Evolutionary conservation across 495 filamentous ascomycete species (phyloP).

Genomic region (Aspergillus sclerotioniger): DNA sequence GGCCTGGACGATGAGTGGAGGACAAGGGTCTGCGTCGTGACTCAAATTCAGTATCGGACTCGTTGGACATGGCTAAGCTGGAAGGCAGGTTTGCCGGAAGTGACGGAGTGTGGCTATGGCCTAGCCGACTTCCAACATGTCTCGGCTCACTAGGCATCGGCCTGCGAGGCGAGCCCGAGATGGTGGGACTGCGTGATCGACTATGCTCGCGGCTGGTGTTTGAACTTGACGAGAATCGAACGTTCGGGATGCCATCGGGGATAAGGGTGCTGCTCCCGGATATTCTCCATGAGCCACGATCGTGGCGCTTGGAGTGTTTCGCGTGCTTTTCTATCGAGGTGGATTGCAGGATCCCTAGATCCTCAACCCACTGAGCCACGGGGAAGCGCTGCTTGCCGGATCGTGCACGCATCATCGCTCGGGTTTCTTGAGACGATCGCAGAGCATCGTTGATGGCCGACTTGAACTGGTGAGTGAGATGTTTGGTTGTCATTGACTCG

Average conservation of each 20-base stretch:
- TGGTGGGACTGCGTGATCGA: constrained; percentile 19
- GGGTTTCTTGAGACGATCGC: constrained; percentile 51
- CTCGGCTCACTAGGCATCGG: constrained; percentile 23
- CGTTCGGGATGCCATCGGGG: neutral
- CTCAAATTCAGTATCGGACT: constrained; percentile 39
- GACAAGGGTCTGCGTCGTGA: constrained; percentile 30
- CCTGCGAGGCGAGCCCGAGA: constrained; percentile 27
- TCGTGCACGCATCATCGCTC: constrained; percentile 67
- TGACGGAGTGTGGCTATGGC: neutral
- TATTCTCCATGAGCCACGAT: constrained; percentile 17
- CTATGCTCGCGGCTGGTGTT: neutral
- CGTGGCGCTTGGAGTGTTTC: constrained; percentile 5
- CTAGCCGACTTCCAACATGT: neutral
- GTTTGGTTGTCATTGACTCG: constrained; percentile 65
- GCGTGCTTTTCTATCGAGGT: constrained; percentile 46
- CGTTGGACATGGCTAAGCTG: constrained; percentile 5
- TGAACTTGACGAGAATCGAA: neutral
- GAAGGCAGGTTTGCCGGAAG: neutral
- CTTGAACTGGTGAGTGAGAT: constrained; percentile 69
- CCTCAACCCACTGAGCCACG: constrained; percentile 62
- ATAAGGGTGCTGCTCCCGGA: constrained; percentile 33
- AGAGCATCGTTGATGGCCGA: constrained; percentile 63
- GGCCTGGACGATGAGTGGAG: neutral
- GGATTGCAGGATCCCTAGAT: constrained; percentile 57
- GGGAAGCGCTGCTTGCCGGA: constrained; percentile 74